Base-by-base conservation (phyloP, 306 rosid species). In the Glycyrrhiza uralensis region DNA sequence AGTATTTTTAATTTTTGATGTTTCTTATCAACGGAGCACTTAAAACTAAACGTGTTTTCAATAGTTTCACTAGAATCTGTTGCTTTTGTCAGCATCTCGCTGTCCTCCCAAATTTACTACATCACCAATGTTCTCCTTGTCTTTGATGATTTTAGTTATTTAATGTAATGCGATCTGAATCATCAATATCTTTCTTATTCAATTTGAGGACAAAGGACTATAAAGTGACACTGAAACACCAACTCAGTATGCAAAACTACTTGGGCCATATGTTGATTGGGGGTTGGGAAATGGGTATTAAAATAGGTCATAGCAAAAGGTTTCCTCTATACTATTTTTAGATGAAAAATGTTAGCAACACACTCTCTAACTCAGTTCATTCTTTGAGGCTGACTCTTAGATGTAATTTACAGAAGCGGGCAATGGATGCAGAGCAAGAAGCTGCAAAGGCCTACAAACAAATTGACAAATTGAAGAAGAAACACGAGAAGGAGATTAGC, bases 371-470 rank as follows among this genome's bases (percentile, higher is more conserved):
- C n/a, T 63, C 18, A 29, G 17, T 67, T 75, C 20, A 42, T 6
- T 75, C 22, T 32, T 54, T 62, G 19, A 26, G 28, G 39, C 72
- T 65, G 54, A 76, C 29, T 65, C 57, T 52, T 23, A 18, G 18
- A 50, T 55, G 55, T 63, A 19, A 73, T 83, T 66, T 82, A 81
- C 88, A 92, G 96, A 88, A 74, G 45, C 96, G 87, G 67, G 91
- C 91, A 0, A 64, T 81, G 83, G 96, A 82, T 29, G 96, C 96
- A 20, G 89, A 81, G 78, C 88, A 79, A 66, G 93, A 90, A 85
- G 74, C 87, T 44, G 88, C 81, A 60, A 82, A 73, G 67, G 95
- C 93, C 63, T 85, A 81, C 61, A 81, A 70, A 60, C 85, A 88
- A 71, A 74, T 87, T 8, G 87, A 88, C 41, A 92, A 84, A 68